Conservation (phyloP, 225 moss, liverwort and hornwort species). For the Lunularia cruciata region DNA sequence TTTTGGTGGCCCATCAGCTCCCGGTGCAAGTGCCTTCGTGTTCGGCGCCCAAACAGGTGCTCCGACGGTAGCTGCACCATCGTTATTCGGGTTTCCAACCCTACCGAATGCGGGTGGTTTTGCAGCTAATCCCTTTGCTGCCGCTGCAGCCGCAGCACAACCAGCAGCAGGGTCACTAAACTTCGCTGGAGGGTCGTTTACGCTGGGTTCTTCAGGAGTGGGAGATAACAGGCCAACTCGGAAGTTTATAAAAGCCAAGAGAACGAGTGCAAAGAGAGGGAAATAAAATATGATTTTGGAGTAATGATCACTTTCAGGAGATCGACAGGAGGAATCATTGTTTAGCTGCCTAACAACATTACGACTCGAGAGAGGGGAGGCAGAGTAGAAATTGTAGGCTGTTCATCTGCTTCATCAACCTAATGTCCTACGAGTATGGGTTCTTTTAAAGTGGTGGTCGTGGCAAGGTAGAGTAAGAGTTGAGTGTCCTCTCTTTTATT, state of each 20-base stretch:
- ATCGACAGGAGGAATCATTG: slow-evolving; percentile 9
- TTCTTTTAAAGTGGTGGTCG: slow-evolving; percentile 9
- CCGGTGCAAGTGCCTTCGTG: slow-evolving; percentile 35
- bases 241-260: slow-evolving; percentile 44
- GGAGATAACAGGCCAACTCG: slow-evolving; percentile 34
- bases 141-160: slow-evolving; percentile 6
- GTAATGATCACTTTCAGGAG: slow-evolving; percentile 9
- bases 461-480: not conserved
- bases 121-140: slow-evolving; percentile 40
- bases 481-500: slow-evolving; percentile 3
- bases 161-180: slow-evolving; percentile 34
- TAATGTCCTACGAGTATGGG: not conserved
- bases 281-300: slow-evolving; percentile 35
- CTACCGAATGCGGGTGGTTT: slow-evolving; percentile 28
- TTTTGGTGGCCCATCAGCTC: slow-evolving; percentile 40
- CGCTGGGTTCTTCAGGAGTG: slow-evolving; percentile 34
- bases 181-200: slow-evolving; percentile 41
- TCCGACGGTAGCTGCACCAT: slow-evolving; percentile 15
- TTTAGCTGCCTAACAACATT: slow-evolving; percentile 13
- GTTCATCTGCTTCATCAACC: not conserved
- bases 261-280: slow-evolving; percentile 43
- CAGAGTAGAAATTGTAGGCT: slow-evolving; percentile 10
- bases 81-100: slow-evolving; percentile 27
- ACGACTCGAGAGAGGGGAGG: slow-evolving; percentile 14
- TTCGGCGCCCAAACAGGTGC: slow-evolving; percentile 38